Evolutionary conservation across 2,329 filamentous ascomycete species (phyloP).

Genomic region (Sclerotinia spermophila): DNA sequence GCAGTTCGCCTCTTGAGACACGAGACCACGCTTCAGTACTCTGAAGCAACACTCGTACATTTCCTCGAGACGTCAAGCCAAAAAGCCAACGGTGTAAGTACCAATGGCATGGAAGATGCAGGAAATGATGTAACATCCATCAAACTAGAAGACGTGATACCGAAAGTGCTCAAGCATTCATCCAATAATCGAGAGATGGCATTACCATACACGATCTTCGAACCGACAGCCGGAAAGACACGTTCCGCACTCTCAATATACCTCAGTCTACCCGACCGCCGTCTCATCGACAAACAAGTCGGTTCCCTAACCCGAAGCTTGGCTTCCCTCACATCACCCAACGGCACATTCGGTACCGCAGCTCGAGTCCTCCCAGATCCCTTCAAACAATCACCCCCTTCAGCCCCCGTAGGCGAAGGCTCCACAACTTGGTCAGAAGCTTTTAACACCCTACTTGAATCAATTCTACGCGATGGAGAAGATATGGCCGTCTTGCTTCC

Average conservation of each 20-base stretch:
- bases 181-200: constrained; percentile 34
- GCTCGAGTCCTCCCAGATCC: constrained; percentile 29
- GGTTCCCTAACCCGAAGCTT: constrained; percentile 32
- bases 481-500: constrained; percentile 56
- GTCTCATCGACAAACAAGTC: constrained; percentile 32
- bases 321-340: constrained; percentile 32
- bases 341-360: constrained; percentile 33
- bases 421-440: constrained; percentile 51
- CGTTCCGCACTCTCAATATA: constrained; percentile 31
- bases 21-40: constrained; percentile 32
- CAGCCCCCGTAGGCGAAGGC: constrained; percentile 27
- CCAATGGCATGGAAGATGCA: background rate
- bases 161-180: constrained; percentile 37
- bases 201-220: constrained; percentile 36
- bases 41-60: constrained; percentile 34
- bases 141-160: constrained; percentile 25
- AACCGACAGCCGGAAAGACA: constrained; percentile 27
- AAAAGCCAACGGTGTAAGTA: background rate
- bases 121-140: constrained; percentile 9
- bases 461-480: constrained; percentile 55
- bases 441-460: constrained; percentile 55
- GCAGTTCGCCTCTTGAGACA: constrained; percentile 34
- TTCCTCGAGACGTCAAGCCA: constrained; percentile 29
- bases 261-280: constrained; percentile 30
- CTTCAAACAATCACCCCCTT: constrained; percentile 16